phyloP scores from a whole-genome alignment of 2,329 filamentous ascomycete genomes.

The Arthrobotrys megalospora region DNA sequence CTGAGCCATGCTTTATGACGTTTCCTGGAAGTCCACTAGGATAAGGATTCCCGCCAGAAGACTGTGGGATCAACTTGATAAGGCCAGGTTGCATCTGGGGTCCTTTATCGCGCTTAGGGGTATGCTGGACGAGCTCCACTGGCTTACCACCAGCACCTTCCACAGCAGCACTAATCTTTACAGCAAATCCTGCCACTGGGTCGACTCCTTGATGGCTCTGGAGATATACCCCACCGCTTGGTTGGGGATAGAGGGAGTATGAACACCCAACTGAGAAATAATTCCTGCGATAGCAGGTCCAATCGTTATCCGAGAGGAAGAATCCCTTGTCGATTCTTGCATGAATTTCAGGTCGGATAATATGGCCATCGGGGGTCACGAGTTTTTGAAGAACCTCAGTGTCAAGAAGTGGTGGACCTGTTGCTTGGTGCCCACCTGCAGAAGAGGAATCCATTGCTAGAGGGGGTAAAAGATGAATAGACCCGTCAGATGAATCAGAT shows the following conservation, averaged over 20 bases:
- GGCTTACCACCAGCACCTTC: slow-evolving; percentile 81
- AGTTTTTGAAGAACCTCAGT: slow-evolving; percentile 75
- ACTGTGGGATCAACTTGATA: slow-evolving; percentile 77
- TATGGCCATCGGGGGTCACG: slow-evolving; percentile 73
- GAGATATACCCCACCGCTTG: slow-evolving; percentile 64
- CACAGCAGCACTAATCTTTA: slow-evolving; percentile 81
- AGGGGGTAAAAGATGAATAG: slow-evolving; percentile 62
- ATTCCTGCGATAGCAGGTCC: slow-evolving; percentile 89
- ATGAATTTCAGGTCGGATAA: slow-evolving; percentile 80
- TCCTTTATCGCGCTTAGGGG: slow-evolving; percentile 90
- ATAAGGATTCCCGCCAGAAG: slow-evolving; percentile 67
- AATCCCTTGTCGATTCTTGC: slow-evolving; percentile 91
- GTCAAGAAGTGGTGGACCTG: slow-evolving; percentile 72
- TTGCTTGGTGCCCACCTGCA: slow-evolving; percentile 65
- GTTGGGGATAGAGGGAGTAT: slow-evolving; percentile 76
- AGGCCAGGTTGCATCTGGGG: slow-evolving; percentile 82
- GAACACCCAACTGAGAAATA: slow-evolving; percentile 90
- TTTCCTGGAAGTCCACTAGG: slow-evolving; percentile 46
- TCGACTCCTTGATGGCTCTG: slow-evolving; percentile 71
- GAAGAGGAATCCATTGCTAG: slow-evolving; percentile 48
- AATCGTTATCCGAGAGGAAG: slow-evolving; percentile 83
- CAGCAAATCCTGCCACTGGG: slow-evolving; percentile 75
- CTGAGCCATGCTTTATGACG: slow-evolving; percentile 68
- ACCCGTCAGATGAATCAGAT: slow-evolving; percentile 57
- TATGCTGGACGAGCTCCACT: slow-evolving; percentile 90